Evolutionary conservation across 139 green algal species (phyloP).

Genomic region (Chlorella vulgaris): DNA sequence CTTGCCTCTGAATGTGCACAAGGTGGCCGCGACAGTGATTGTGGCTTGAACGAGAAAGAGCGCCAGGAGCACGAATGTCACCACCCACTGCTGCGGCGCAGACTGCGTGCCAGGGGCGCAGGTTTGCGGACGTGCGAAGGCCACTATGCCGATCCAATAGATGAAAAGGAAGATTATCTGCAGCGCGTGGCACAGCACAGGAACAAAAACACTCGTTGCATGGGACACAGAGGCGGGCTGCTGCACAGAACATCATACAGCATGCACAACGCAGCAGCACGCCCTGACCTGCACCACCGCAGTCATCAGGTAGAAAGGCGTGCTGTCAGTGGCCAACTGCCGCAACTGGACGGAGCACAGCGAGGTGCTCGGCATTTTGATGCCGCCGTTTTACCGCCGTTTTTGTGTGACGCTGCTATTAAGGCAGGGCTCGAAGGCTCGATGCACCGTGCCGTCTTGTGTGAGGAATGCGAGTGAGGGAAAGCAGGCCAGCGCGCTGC

Average conservation of each 20-base stretch:
- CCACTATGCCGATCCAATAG: slow-evolving; percentile 28
- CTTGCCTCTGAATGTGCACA: slow-evolving; percentile 7
- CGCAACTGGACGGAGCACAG: slow-evolving; percentile 14
- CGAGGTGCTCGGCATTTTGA: slow-evolving; percentile 10
- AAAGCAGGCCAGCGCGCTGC: too few species aligned
- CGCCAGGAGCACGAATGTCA: not conserved
- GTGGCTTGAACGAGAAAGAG: slow-evolving; percentile 4
- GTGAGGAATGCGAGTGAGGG: too few species aligned
- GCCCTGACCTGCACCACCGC: slow-evolving; percentile 4
- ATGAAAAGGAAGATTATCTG: slow-evolving; percentile 31
- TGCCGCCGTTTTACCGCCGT: not conserved
- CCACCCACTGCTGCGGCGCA: not conserved
- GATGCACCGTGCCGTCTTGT: too few species aligned
- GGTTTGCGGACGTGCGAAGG: not conserved
- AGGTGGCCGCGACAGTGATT: not conserved
- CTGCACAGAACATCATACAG: too few species aligned
- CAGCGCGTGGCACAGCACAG: too few species aligned
- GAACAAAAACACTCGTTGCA: too few species aligned
- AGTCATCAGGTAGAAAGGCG: slow-evolving; percentile 9
- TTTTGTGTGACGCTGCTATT: not conserved
- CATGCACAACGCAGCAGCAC: not conserved
- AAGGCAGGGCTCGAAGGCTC: too few species aligned
- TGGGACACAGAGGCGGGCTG: too few species aligned
- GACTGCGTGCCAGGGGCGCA: not conserved
- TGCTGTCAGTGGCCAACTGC: slow-evolving; percentile 15